phyloP scores from a whole-genome alignment of 1,139 yeast genomes.

The Schizosaccharomyces versatilis region DNA sequence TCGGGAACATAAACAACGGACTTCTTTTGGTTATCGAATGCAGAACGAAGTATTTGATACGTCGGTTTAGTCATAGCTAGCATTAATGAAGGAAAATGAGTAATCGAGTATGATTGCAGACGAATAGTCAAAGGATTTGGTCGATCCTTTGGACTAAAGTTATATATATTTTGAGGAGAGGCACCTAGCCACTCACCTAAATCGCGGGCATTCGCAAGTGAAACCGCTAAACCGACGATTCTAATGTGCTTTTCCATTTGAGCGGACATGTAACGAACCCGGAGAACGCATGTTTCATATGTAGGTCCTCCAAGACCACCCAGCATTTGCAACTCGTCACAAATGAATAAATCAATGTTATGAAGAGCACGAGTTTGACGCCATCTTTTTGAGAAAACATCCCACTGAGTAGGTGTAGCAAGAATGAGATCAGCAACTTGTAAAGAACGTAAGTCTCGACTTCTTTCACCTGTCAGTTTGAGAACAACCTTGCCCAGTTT shows the following conservation, averaged over 20 bases:
- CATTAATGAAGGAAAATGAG: constrained; percentile 30
- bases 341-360: constrained; percentile 41
- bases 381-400: constrained; percentile 58
- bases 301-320: constrained; percentile 35
- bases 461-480: constrained; percentile 41
- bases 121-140: constrained; percentile 35
- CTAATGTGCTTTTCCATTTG: constrained; percentile 38
- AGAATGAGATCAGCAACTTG: constrained; percentile 44
- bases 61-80: constrained; percentile 32
- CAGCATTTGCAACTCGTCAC: constrained; percentile 54
- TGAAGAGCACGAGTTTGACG: constrained; percentile 50
- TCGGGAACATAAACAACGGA: constrained; percentile 36
- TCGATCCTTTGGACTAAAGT: constrained; percentile 46
- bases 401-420: constrained; percentile 64
- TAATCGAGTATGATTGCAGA: constrained; percentile 29
- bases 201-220: constrained; percentile 56
- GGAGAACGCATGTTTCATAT: constrained; percentile 48
- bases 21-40: constrained; percentile 18
- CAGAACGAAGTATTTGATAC: constrained; percentile 18
- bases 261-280: constrained; percentile 47
- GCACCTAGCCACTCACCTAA: constrained; percentile 77
- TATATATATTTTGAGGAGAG: constrained; percentile 34
- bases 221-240: constrained; percentile 42
- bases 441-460: constrained; percentile 32
- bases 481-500: constrained; percentile 23